These are phyloP conservation scores for Aulographum hederae DNA, from an alignment of 2,329 filamentous ascomycete genomes.

Conservation along the genomic window DNA sequence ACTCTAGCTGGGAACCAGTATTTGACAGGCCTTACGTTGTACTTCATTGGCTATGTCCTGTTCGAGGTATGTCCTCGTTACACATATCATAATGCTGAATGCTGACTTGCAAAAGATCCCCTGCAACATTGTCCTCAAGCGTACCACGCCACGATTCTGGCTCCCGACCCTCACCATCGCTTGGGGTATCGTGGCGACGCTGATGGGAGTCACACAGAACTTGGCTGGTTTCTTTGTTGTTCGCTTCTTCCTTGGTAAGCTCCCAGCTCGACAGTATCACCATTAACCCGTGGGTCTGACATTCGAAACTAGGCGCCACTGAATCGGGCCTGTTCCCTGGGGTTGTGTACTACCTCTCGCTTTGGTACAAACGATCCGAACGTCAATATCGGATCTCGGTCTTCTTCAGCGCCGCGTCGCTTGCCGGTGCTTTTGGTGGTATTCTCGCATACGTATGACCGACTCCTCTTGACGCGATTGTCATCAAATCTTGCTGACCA, in stretches of 20 bases:
- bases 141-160: slow-evolving; percentile 15
- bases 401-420: slow-evolving; percentile 15
- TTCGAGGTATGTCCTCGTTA: slow-evolving; percentile 23
- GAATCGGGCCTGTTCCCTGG: slow-evolving; percentile 8
- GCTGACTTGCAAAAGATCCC: slow-evolving; percentile 27
- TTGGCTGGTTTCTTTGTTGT: background rate
- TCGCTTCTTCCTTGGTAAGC: background rate
- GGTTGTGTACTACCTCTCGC: slow-evolving; percentile 10
- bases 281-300: background rate
- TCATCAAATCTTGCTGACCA: background rate
- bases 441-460: slow-evolving; percentile 13
- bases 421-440: slow-evolving; percentile 18
- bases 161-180: slow-evolving; percentile 16
- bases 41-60: slow-evolving; percentile 36
- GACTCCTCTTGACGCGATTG: background rate
- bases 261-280: background rate
- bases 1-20: slow-evolving; percentile 43
- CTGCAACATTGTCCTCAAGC: slow-evolving; percentile 38
- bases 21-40: slow-evolving; percentile 45
- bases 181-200: slow-evolving; percentile 31
- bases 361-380: slow-evolving; percentile 17
- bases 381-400: slow-evolving; percentile 13
- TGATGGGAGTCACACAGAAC: slow-evolving; percentile 28
- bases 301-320: slow-evolving; percentile 1
- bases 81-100: slow-evolving; percentile 12